Base-by-base conservation (phyloP, 2,329 filamentous ascomycete genomes). In the Aspergillus proliferans region DNA sequence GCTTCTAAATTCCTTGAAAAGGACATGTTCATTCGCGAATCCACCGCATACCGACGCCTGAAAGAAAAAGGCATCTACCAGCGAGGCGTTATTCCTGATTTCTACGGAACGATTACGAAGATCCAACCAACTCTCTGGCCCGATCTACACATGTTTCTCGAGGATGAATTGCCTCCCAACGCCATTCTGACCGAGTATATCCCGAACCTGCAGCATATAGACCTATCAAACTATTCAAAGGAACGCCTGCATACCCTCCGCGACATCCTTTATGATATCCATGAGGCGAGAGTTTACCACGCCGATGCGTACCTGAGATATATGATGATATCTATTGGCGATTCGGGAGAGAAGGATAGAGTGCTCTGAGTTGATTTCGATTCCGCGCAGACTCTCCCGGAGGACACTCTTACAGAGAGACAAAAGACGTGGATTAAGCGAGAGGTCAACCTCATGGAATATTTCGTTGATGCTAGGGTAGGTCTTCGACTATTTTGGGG, bases 361-460 rank as follows among this genome's bases (percentile, higher is more conserved):
- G 50, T 55, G 8, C 48, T 59, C 30, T 57, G 56, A 51, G 47
- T 59, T 18, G 54, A 56, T 44, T 59, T 59, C 44, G 54, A 57
- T 38, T 49, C 36, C 38, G 54, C 57, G 4, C 53, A 53, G 18
- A 53, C 46, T 1, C 53, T 56, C 14, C n/a, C 53, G 9, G 51
- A 53, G 18, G 30, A 7, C 21, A 15, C 12, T 34, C 51, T 47
- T 21, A 30, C 48, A 15, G n/a, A 40, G 24, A 47, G 15, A 26
- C 47, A 47, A 38, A 10, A 40, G 6, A 26, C 4, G 7, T 55
- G 49, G 56, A 3, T 58, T 6, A 14, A 47, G 30, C 30, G 52
- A 18, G 56, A 58, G 43, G 34, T 39, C 40, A 46, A 54, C 22
- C 19, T 53, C 44, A 43, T 57, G 40, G 52, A 57, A 7, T 48